Conservation (phyloP, 768 basidiomycete species). For the Candolleomyces aberdarensis region DNA sequence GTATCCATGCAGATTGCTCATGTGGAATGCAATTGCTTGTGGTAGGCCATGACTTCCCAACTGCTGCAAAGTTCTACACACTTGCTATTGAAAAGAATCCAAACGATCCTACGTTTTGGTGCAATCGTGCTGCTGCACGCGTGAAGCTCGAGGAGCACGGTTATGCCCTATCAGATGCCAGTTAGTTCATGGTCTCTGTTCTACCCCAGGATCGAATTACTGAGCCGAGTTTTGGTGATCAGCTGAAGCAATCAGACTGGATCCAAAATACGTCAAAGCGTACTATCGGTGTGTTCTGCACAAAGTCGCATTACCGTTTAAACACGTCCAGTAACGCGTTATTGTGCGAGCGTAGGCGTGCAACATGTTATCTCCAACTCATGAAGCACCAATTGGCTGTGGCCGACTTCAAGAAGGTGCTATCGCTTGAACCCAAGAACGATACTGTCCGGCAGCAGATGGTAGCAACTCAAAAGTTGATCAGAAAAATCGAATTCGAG, state of each 20-base stretch:
- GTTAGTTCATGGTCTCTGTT: slow-evolving; percentile 44
- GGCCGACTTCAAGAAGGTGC: slow-evolving; percentile 81
- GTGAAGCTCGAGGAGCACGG: slow-evolving; percentile 94
- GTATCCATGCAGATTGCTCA: background rate
- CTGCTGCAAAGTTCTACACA: slow-evolving; percentile 77
- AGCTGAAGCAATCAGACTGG: slow-evolving; percentile 85
- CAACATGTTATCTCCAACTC: slow-evolving; percentile 86
- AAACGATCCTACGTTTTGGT: slow-evolving; percentile 85
- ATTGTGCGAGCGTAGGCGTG: slow-evolving; percentile 52
- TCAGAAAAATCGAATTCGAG: slow-evolving; percentile 88
- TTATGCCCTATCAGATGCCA: slow-evolving; percentile 84
- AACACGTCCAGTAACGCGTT: slow-evolving; percentile 1
- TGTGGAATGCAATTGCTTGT: background rate
- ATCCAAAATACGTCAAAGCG: slow-evolving; percentile 88
- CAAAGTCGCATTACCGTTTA: background rate
- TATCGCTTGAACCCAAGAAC: slow-evolving; percentile 84
- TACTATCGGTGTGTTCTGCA: slow-evolving; percentile 64
- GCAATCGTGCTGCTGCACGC: slow-evolving; percentile 88
- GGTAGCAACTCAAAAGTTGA: slow-evolving; percentile 85
- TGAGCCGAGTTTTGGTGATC: slow-evolving; percentile 4
- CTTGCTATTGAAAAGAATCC: slow-evolving; percentile 87
- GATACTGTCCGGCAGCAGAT: slow-evolving; percentile 76
- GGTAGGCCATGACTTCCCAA: slow-evolving; percentile 68
- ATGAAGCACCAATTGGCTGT: slow-evolving; percentile 85
- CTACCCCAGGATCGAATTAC: background rate